Conservation (phyloP, 768 basidiomycete species). For the Mycena indigotica region DNA sequence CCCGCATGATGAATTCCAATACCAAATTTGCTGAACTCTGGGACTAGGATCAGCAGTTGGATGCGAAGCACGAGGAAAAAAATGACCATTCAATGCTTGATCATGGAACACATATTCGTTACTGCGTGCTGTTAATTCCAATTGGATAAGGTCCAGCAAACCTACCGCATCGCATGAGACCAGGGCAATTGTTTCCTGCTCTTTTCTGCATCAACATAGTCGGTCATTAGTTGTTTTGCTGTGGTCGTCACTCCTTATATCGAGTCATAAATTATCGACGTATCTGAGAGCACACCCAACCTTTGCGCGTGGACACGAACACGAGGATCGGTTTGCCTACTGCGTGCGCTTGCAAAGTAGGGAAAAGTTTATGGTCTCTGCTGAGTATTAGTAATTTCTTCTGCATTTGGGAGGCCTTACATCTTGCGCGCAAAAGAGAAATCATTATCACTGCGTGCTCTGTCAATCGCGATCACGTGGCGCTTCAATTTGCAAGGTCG, state of each 20-base stretch:
- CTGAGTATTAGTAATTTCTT: not conserved
- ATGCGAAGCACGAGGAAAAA: not conserved
- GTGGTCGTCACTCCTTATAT: slow-evolving; percentile 60
- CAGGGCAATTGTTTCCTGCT: slow-evolving; percentile 63
- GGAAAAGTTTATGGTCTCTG: slow-evolving; percentile 67
- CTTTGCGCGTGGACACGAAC: slow-evolving; percentile 88
- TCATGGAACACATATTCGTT: slow-evolving; percentile 62
- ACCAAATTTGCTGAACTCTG: slow-evolving; percentile 69
- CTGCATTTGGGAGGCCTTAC: slow-evolving; percentile 1
- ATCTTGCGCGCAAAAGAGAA: slow-evolving; percentile 74
- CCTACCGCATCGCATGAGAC: slow-evolving; percentile 59
- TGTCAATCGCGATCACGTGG: slow-evolving; percentile 71
- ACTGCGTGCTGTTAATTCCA: slow-evolving; percentile 38
- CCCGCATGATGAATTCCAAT: slow-evolving; percentile 95
- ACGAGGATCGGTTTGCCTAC: slow-evolving; percentile 83
- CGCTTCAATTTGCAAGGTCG: slow-evolving; percentile 81
- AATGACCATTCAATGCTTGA: slow-evolving; percentile 62
- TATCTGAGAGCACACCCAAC: slow-evolving; percentile 38
- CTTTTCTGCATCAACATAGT: slow-evolving; percentile 60
- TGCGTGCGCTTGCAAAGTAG: slow-evolving; percentile 71
- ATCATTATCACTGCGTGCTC: slow-evolving; percentile 68
- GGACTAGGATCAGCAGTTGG: not conserved
- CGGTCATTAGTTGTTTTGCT: slow-evolving; percentile 76
- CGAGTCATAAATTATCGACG: not conserved
- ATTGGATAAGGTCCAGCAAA: not conserved